A percentile compares a stretch with the other conserved stretches of the same genome.
phyloP scores from a whole-genome alignment of 2,329 filamentous ascomycete species.

The Pestalotiopsis sp. region DNA sequence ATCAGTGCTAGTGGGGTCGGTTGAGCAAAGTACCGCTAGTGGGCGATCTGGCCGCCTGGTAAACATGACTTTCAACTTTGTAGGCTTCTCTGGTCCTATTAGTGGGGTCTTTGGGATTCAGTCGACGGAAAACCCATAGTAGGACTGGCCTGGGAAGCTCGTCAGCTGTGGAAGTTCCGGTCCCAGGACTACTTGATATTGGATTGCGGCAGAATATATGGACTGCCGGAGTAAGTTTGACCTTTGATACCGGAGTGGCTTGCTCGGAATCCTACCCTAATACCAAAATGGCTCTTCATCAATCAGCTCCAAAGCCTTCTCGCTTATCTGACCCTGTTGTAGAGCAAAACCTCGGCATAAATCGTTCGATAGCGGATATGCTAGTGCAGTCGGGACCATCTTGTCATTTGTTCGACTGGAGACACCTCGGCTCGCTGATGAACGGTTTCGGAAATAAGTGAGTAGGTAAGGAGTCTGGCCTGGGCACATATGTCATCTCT shows the following conservation, averaged over 20 bases:
- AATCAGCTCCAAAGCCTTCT: background rate
- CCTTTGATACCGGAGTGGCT: background rate
- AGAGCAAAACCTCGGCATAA: background rate
- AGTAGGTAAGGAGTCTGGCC: no score
- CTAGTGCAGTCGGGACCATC: background rate
- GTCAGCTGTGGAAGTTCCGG: background rate
- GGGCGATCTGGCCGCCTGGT: background rate
- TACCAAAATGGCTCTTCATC: background rate
- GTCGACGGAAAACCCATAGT: background rate
- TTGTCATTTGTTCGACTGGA: background rate
- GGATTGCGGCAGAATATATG: background rate
- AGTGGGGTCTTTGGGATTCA: background rate
- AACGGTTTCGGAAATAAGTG: no score
- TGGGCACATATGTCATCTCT: background rate
- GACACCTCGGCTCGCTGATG: background rate
- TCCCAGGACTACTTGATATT: background rate
- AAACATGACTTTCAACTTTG: background rate
- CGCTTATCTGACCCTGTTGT: background rate
- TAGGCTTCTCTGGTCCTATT: background rate
- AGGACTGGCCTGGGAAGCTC: background rate
- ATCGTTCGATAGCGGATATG: background rate
- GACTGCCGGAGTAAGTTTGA: background rate
- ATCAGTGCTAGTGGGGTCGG: background rate
- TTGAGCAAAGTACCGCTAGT: background rate
- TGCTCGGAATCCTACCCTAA: background rate